phyloP scores from a whole-genome alignment of 1,139 yeast species.

The Kodamaea derodonti region DNA sequence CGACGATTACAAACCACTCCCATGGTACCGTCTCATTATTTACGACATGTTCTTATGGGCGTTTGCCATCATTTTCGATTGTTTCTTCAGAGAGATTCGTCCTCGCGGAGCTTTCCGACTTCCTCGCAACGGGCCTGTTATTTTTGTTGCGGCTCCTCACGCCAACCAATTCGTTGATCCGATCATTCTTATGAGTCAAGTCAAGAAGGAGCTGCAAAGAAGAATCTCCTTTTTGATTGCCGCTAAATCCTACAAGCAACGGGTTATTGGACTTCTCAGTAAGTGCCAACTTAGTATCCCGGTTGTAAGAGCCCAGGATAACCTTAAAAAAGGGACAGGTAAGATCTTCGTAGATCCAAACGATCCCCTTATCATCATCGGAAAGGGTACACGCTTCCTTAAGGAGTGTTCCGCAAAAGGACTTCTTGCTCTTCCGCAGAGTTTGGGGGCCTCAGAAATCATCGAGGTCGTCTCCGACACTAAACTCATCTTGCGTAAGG shows the following conservation, averaged over 20 bases:
- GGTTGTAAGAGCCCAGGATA: conserved; percentile 89
- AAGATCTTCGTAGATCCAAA: conserved; percentile 50
- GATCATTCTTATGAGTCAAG: conserved; percentile 76
- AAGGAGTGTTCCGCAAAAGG: conserved; percentile 65
- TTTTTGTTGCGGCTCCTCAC: conserved; percentile 96
- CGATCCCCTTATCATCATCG: conserved; percentile 50
- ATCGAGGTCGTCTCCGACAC: conserved; percentile 69
- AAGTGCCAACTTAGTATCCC: conserved; percentile 80
- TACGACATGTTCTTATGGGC: conserved; percentile 51
- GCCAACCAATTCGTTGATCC: conserved; percentile 97
- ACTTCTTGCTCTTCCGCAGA: conserved; percentile 71
- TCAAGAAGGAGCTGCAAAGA: conserved; percentile 64
- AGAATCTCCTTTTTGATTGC: conserved; percentile 86
- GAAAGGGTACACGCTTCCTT: conserved; percentile 67
- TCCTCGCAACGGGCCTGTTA: conserved; percentile 81
- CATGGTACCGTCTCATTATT: conserved; percentile 35
- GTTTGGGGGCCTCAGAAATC: conserved; percentile 75
- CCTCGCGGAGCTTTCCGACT: conserved; percentile 89
- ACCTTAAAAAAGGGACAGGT: conserved; percentile 59
- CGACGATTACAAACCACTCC: conserved; percentile 15
- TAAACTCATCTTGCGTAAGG: conserved; percentile 65
- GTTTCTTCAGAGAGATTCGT: conserved; percentile 83
- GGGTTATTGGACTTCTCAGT: conserved; percentile 72
- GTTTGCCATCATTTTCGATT: conserved; percentile 41
- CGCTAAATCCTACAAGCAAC: conserved; percentile 66